Percentiles rank a stretch among this genome's conserved stretches.
phyloP scores from a whole-genome alignment of 2,329 filamentous ascomycete genomes.

The Neofusicoccum ribis region DNA sequence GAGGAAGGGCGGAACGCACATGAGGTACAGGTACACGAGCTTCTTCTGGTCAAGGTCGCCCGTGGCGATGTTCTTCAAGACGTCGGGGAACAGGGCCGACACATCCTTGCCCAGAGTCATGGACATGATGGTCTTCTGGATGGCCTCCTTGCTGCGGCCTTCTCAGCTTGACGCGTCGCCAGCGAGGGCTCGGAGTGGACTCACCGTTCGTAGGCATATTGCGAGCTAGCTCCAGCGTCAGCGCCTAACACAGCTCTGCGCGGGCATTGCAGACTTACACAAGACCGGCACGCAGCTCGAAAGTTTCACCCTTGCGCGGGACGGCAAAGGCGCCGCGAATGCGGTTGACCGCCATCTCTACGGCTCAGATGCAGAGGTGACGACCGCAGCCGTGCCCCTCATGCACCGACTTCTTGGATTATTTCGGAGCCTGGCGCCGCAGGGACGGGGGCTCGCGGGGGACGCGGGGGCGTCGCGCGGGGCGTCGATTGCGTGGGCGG shows the following conservation, averaged over 20 bases:
- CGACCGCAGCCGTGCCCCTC: conserved; percentile 37
- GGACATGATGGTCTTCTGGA: conserved; percentile 99
- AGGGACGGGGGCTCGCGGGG: conserved; percentile 21
- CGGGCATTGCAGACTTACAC: conserved; percentile 50
- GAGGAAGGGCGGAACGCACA: conserved; percentile 57
- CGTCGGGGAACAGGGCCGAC: conserved; percentile 93
- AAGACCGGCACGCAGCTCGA: conserved; percentile 90
- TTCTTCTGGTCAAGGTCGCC: conserved; percentile 97
- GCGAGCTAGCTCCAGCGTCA: conserved; percentile 64
- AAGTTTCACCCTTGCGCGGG: conserved; percentile 96
- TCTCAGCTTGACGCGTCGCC: conserved; percentile 34
- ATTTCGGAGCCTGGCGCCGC: conserved; percentile 18
- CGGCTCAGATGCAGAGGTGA: conserved; percentile 31
- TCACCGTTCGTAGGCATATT: conserved; percentile 94
- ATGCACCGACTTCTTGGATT: conserved; percentile 24
- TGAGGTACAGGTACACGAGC: conserved; percentile 96
- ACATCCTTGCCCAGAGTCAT: conserved; percentile 99
- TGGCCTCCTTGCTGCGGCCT: conserved; percentile 78
- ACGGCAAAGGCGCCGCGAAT: conserved; percentile 91
- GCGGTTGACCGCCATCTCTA: conserved; percentile 87
- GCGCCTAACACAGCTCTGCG: conserved; percentile 14
- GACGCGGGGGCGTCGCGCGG: conserved; percentile 7
- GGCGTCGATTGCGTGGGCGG: not conserved
- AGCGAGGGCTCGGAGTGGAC: conserved; percentile 19
- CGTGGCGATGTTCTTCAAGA: conserved; percentile 98